Percentiles rank a stretch among this genome's conserved stretches.
Conservation (phyloP, 1,284 basidiomycete genomes). For the Sutorius eximius region DNA sequence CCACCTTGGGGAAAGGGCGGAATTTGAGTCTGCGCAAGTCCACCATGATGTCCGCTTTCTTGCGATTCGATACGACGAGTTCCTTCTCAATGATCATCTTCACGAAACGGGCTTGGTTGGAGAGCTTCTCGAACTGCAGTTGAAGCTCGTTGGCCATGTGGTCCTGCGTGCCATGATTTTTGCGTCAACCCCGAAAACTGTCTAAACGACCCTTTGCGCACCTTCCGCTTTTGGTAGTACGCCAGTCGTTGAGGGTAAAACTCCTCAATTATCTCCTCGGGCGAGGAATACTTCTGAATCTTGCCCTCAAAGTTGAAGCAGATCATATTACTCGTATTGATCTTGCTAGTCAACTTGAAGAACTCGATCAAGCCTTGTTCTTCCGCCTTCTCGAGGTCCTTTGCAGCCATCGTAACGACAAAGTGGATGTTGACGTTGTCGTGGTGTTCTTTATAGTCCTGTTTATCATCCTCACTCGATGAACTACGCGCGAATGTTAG, state of each 20-base stretch:
- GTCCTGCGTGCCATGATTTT: slow-evolving; percentile 52
- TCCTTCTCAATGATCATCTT: slow-evolving; percentile 93
- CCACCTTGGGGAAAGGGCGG: slow-evolving; percentile 83
- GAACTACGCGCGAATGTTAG: not conserved
- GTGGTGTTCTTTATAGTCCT: slow-evolving; percentile 97
- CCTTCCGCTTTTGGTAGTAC: slow-evolving; percentile 95
- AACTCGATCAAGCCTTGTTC: slow-evolving; percentile 86
- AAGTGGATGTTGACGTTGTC: slow-evolving; percentile 94
- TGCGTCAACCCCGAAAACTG: not conserved
- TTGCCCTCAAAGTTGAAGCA: slow-evolving; percentile 96
- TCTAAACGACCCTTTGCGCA: slow-evolving; percentile 26
- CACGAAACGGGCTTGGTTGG: slow-evolving; percentile 96
- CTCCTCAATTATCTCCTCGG: slow-evolving; percentile 92
- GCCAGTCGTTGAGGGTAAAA: slow-evolving; percentile 90
- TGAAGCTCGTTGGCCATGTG: slow-evolving; percentile 86
- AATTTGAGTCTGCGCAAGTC: slow-evolving; percentile 88
- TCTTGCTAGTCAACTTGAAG: slow-evolving; percentile 86
- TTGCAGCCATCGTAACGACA: slow-evolving; percentile 77
- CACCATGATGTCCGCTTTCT: slow-evolving; percentile 82
- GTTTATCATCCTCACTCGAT: slow-evolving; percentile 2
- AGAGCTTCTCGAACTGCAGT: slow-evolving; percentile 78
- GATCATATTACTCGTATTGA: slow-evolving; percentile 97
- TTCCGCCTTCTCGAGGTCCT: slow-evolving; percentile 85
- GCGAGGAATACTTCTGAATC: slow-evolving; percentile 90
- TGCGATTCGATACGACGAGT: slow-evolving; percentile 90